Conservation (phyloP, 148 eudicot genomes). For the Chenopodium quinoa region DNA sequence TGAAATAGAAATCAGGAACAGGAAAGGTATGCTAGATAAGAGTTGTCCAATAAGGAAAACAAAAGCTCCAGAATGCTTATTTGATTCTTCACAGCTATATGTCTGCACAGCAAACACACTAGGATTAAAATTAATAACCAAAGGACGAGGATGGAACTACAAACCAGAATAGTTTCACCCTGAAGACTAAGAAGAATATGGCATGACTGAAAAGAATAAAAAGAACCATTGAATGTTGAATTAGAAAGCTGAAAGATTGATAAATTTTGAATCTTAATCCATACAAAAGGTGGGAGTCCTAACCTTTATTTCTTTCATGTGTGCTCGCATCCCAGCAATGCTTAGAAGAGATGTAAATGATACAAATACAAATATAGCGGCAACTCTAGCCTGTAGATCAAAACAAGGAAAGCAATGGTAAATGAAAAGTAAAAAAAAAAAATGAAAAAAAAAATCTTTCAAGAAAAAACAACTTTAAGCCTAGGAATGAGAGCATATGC, state of each 20-base stretch:
- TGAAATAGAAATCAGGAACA: slow-evolving; percentile 90
- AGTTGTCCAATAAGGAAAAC: slow-evolving; percentile 89
- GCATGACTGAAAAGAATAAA: neutral
- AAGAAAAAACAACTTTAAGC: neutral
- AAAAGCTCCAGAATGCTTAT: slow-evolving; percentile 73
- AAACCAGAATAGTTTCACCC: neutral
- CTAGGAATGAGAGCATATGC: neutral
- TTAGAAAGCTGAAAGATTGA: neutral
- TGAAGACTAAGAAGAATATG: neutral
- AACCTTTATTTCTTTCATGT: slow-evolving; percentile 87
- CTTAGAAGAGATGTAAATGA: slow-evolving; percentile 84
- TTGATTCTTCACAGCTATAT: slow-evolving; percentile 68
- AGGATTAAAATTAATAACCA: slow-evolving; percentile 14
- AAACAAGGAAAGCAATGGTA: slow-evolving; percentile 1
- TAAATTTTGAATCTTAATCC: neutral
- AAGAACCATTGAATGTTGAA: neutral
- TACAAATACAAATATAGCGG: slow-evolving; percentile 78
- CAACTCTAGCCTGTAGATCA: slow-evolving; percentile 83
- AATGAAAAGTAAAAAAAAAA: neutral
- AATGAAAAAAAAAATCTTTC: neutral
- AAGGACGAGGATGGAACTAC: neutral
- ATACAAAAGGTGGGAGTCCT: neutral
- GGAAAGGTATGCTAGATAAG: slow-evolving; percentile 85
- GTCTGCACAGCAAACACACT: slow-evolving; percentile 46
- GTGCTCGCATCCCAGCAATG: slow-evolving; percentile 79